phyloP scores from a whole-genome alignment of 495 filamentous ascomycete genomes.

The Aspergillus carlsbadensis region DNA sequence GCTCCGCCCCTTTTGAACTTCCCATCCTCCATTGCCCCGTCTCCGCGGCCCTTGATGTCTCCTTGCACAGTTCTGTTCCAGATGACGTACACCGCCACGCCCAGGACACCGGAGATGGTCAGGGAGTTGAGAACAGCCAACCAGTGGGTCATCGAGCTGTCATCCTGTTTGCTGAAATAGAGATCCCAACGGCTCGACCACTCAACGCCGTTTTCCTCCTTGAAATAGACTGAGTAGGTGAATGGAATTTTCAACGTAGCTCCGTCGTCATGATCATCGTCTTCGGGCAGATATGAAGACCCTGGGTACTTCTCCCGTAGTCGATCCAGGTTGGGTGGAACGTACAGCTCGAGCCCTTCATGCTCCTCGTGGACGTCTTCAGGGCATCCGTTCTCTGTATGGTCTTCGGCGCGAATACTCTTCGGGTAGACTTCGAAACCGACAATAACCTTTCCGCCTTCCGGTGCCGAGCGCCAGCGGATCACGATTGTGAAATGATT shows the following conservation, averaged over 20 bases:
- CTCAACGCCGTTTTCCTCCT: slow-evolving; percentile 78
- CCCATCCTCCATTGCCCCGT: slow-evolving; percentile 64
- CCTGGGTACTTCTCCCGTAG: slow-evolving; percentile 56
- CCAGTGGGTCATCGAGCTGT: slow-evolving; percentile 86
- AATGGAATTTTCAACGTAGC: slow-evolving; percentile 78
- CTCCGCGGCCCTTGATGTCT: slow-evolving; percentile 73
- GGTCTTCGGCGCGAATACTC: slow-evolving; percentile 66
- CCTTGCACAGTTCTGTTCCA: slow-evolving; percentile 77
- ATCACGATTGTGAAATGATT: slow-evolving; percentile 91
- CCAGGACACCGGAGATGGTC: slow-evolving; percentile 79
- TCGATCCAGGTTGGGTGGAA: slow-evolving; percentile 59
- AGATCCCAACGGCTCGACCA: slow-evolving; percentile 90
- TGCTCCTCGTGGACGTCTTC: slow-evolving; percentile 60
- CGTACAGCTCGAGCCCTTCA: slow-evolving; percentile 65
- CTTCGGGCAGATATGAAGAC: slow-evolving; percentile 56
- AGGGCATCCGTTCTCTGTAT: slow-evolving; percentile 64
- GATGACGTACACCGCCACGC: slow-evolving; percentile 82
- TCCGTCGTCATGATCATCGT: slow-evolving; percentile 62
- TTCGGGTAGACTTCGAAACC: slow-evolving; percentile 94
- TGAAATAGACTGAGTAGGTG: slow-evolving; percentile 90
- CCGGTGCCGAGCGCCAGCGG: slow-evolving; percentile 73
- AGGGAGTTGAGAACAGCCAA: slow-evolving; percentile 89
- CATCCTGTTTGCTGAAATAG: slow-evolving; percentile 90
- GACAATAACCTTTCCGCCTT: slow-evolving; percentile 79
- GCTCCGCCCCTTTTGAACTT: slow-evolving; percentile 57